These are phyloP conservation scores for Nigrograna mackinnonii DNA, from an alignment of 2,329 filamentous ascomycete genomes.

Conservation along the genomic window DNA sequence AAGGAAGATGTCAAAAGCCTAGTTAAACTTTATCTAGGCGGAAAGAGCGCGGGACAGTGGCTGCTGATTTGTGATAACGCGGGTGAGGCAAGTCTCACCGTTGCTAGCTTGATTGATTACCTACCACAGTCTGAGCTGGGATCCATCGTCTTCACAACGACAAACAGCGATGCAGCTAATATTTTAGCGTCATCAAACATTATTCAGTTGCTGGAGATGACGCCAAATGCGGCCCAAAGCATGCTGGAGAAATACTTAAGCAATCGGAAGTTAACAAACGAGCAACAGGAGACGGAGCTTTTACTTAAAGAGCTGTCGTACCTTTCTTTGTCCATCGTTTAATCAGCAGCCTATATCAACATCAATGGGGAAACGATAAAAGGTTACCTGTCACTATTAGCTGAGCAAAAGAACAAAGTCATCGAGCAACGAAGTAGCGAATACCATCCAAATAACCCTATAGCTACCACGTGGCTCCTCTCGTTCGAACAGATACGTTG, in stretches of 20 bases:
- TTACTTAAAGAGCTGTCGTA: constrained; percentile 19
- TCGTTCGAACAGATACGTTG: constrained; percentile 38
- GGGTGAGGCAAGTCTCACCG: too few relatives aligned
- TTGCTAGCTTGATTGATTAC: too few relatives aligned
- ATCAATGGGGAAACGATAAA: constrained; percentile 8
- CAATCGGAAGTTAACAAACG: constrained; percentile 5
- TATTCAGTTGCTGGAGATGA: constrained; percentile 15
- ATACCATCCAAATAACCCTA: constrained; percentile 36
- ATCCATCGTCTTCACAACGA: too few relatives aligned
- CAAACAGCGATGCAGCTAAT: too few relatives aligned
- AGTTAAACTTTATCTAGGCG: too few relatives aligned
- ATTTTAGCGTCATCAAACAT: constrained; percentile 20
- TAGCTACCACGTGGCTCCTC: constrained; percentile 45
- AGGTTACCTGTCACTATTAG: constrained; percentile 16
- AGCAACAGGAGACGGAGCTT: constrained; percentile 13
- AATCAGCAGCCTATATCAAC: constrained; percentile 21
- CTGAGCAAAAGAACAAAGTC: constrained; percentile 27
- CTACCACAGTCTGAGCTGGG: too few relatives aligned
- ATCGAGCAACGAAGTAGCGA: constrained; percentile 32
- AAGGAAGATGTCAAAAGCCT: too few relatives aligned
- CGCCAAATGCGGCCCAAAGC: constrained; percentile 14
- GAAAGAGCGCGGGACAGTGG: too few relatives aligned
- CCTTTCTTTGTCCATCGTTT: constrained; percentile 20
- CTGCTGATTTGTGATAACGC: too few relatives aligned
- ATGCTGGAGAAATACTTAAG: constrained; percentile 19